Evolutionary conservation across 352 stramenopile genomes (phyloP).

Genomic region (Phytophthora tentaculata): DNA sequence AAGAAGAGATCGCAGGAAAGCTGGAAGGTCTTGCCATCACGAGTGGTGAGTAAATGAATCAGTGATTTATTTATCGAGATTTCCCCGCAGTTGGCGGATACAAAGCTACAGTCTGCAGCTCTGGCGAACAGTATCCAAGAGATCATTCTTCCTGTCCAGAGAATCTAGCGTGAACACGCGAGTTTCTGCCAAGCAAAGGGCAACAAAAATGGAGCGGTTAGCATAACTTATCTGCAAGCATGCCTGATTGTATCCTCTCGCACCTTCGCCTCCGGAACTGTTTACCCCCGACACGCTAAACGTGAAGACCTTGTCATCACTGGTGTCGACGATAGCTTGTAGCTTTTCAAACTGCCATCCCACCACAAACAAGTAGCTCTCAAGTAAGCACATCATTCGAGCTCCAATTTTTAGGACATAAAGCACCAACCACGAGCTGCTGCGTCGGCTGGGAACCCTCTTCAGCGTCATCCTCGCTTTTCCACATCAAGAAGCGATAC

Average conservation of each 20-base stretch:
- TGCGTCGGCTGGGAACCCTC: constrained; percentile 50
- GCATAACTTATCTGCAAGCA: background rate
- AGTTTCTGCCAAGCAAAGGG: constrained; percentile 51
- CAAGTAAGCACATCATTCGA: constrained; percentile 8
- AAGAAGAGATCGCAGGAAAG: constrained; percentile 12
- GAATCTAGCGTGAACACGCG: constrained; percentile 71
- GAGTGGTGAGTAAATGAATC: constrained; percentile 13
- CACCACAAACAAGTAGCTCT: background rate
- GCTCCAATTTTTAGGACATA: background rate
- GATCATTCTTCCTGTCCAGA: constrained; percentile 53
- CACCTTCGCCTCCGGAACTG: constrained; percentile 56
- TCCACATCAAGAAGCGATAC: constrained; percentile 86
- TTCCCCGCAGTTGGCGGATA: background rate
- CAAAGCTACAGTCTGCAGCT: constrained; percentile 46
- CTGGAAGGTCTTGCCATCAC: constrained; percentile 20
- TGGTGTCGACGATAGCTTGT: constrained; percentile 65
- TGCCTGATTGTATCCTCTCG: constrained; percentile 9
- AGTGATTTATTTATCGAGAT: background rate
- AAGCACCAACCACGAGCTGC: constrained; percentile 65
- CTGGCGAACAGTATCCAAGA: constrained; percentile 52
- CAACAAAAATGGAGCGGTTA: constrained; percentile 7
- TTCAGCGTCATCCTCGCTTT: constrained; percentile 76
- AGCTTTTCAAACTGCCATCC: constrained; percentile 66
- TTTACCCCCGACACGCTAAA: constrained; percentile 72
- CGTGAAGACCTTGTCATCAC: constrained; percentile 63